Evolutionary conservation across 768 basidiomycete species (phyloP).

Genomic region (Butyriboletus loyo): DNA sequence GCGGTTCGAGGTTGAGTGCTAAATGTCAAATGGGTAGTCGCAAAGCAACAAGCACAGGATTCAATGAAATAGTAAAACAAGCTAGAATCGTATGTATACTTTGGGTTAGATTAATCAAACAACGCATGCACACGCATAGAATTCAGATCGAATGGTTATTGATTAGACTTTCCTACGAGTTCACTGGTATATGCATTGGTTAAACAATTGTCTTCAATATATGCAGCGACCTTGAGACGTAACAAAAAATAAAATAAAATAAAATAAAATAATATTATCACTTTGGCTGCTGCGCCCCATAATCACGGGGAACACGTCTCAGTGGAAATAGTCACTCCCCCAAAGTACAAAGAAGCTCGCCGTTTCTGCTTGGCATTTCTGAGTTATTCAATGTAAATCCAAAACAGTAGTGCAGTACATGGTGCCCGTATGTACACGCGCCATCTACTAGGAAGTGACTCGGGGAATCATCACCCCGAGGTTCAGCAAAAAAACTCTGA

Average conservation of each 20-base stretch:
- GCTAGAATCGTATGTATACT: neutral
- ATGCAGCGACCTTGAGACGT: no score
- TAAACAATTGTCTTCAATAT: neutral
- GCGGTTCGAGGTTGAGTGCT: neutral
- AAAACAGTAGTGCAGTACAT: no score
- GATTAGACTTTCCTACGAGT: neutral
- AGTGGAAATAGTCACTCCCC: no score
- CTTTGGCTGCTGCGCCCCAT: no score
- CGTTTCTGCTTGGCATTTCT: no score
- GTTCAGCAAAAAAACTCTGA: neutral
- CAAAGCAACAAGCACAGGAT: constrained; percentile 12
- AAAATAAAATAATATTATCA: no score
- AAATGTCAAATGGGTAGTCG: neutral
- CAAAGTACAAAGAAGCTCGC: no score
- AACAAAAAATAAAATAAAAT: no score
- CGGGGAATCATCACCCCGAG: neutral
- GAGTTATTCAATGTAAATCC: no score
- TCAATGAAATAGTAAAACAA: constrained; percentile 2
- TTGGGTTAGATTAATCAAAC: neutral
- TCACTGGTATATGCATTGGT: neutral
- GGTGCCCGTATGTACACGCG: no score
- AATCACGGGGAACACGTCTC: no score
- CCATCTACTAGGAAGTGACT: neutral
- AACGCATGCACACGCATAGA: neutral
- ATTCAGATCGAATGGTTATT: neutral